Conservation (phyloP, 768 basidiomycete genomes). For the Tubosaeta sp. region DNA sequence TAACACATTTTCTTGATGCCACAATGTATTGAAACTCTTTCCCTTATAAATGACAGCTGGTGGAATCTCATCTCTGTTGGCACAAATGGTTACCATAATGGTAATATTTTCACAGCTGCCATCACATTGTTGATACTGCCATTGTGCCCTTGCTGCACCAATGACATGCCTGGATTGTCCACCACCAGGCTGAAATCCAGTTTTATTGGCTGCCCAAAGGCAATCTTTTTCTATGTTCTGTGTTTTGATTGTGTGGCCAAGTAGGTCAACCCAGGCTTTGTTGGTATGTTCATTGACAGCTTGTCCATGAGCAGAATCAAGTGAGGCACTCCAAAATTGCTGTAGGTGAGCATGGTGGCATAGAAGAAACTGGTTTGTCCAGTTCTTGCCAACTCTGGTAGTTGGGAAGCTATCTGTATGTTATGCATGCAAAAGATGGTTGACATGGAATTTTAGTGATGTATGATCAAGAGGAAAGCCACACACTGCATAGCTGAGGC, state of each 20-base stretch:
- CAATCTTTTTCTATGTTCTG: conserved; percentile 4
- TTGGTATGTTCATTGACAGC: conserved; percentile 37
- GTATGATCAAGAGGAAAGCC: neutral
- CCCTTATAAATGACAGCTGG: conserved; percentile 31
- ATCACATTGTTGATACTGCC: conserved; percentile 18
- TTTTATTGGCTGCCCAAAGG: conserved; percentile 17
- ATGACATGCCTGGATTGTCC: conserved; percentile 5
- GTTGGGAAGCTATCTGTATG: neutral
- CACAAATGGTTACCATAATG: conserved; percentile 38
- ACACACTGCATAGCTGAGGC: neutral
- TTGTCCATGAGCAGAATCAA: conserved; percentile 10
- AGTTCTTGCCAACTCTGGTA: neutral
- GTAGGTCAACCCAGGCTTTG: conserved; percentile 31
- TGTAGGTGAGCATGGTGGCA: neutral
- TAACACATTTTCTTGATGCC: conserved; percentile 18
- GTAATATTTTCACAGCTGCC: conserved; percentile 25
- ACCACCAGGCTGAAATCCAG: conserved; percentile 6
- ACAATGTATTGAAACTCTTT: conserved; percentile 17
- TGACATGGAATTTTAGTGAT: neutral
- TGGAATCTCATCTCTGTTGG: conserved; percentile 32
- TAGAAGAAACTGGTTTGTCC: neutral
- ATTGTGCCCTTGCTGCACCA: neutral
- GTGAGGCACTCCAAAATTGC: neutral
- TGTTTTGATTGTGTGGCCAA: conserved; percentile 20
- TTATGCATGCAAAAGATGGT: neutral